Conservation (phyloP, 2,329 filamentous ascomycete species). For the Colletotrichum camelliae region DNA sequence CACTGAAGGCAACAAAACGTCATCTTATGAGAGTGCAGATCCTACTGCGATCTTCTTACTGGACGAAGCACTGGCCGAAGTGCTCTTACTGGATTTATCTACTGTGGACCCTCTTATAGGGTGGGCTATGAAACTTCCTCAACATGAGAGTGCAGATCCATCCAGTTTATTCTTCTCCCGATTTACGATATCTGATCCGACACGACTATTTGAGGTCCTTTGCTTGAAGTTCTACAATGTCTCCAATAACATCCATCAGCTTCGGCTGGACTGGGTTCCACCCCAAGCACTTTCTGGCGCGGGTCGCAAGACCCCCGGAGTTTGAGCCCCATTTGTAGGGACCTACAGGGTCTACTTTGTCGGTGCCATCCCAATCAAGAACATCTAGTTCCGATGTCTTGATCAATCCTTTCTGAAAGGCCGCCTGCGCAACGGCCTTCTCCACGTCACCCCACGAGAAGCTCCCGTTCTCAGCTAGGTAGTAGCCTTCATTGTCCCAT, state of each 20-base stretch:
- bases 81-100: too few species aligned
- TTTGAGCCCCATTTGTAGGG: not conserved
- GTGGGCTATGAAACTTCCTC: too few species aligned
- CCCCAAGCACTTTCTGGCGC: not conserved
- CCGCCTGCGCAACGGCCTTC: not conserved
- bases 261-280: not conserved
- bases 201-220: fast-evolving
- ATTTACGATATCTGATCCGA: fast-evolving
- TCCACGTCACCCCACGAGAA: not conserved
- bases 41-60: too few species aligned
- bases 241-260: not conserved
- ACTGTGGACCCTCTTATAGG: too few species aligned
- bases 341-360: fast-evolving
- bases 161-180: fast-evolving
- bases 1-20: too few species aligned
- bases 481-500: not conserved
- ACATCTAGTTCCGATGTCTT: not conserved
- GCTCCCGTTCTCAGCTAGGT: not conserved
- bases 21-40: not conserved
- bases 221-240: not conserved
- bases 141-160: not conserved
- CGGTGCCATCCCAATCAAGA: not conserved
- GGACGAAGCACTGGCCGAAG: too few species aligned
- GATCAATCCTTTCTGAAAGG: not conserved
- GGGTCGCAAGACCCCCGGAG: not conserved